Evolutionary conservation across 495 filamentous ascomycete genomes (phyloP), one percentile per base, ranked within the genome.

Genomic region (Cercophora newfieldiana): DNA sequence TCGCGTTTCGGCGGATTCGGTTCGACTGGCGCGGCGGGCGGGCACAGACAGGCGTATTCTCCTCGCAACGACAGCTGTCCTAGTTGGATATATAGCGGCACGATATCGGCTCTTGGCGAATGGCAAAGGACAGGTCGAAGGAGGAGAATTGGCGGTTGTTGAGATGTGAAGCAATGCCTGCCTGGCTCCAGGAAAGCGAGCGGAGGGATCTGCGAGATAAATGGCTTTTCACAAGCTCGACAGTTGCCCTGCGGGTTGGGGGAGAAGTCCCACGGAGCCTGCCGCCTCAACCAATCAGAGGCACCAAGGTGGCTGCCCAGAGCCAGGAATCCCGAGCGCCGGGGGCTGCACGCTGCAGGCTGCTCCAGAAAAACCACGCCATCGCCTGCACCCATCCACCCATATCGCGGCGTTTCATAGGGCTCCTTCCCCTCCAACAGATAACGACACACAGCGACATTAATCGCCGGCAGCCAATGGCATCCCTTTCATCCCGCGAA

Each of bases 21-120:
- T 8, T 26, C 22, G 30, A 57, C 12, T n/a, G 24, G 50, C 24
- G 25, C n/a, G 19, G 14, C 24, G 18, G 48, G 26, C 30, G 19
- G 30, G 57, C 30, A 48, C 50, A 44, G 50, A 18, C n/a, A 21
- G 57, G 57, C 55, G 16, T 64, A 63, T 70, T 66, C 70, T 71
- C 72, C 72, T 72, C 72, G 61, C 72, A 31, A 72, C 72, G 72
- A 72, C 65, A 24, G 57, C 69, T 72, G 70, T 72, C 68, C 70
- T 64, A 44, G 55, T 29, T 57, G 54, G 30, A 51, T 48, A 33
- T 48, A 22, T 53, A 26, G 53, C n/a, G n/a, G n/a, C 49, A 50
- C 63, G 51, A 18, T 22, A 56, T 58, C 25, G 47, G 48, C 22
- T 55, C 37, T 44, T 24, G 37, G 50, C 61, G 19, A 25, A 37